A percentile compares a stretch with the other conserved stretches of the same genome.
Evolutionary conservation across 768 basidiomycete species (phyloP).

Genomic region (Roridomyces roridus): DNA sequence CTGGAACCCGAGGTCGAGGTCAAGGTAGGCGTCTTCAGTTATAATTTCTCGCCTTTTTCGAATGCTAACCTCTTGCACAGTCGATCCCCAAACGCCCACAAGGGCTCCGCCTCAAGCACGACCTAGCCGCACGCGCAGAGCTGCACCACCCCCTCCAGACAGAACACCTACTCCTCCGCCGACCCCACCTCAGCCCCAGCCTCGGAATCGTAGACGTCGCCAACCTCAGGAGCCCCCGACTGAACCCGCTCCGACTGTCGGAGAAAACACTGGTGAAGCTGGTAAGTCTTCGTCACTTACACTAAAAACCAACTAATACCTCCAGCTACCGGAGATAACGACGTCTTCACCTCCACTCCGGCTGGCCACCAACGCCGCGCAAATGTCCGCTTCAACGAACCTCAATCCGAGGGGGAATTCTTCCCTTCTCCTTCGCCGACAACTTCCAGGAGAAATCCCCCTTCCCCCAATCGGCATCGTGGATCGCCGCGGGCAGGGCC

Average conservation of each 20-base stretch:
- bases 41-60: no score
- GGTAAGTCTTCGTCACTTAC: not conserved
- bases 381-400: not conserved
- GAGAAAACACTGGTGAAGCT: not conserved
- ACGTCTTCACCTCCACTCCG: not conserved
- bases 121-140: no score
- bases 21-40: no score
- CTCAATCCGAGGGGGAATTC: not conserved
- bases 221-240: not conserved
- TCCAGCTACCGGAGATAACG: not conserved
- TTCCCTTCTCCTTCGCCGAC: not conserved
- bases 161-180: conserved; percentile 1
- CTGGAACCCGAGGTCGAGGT: no score
- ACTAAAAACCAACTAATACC: not conserved
- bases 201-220: not conserved
- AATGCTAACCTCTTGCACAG: no score
- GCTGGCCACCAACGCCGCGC: not conserved
- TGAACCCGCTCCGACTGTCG: not conserved
- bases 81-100: no score
- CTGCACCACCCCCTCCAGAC: not conserved
- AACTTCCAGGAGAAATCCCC: no score
- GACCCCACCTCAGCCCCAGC: not conserved
- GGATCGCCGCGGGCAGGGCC: conserved; percentile 10
- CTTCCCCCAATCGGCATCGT: not conserved
- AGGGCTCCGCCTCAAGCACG: no score